Evolutionary conservation across 306 rosid genomes (phyloP), one percentile per base, ranked within the genome.

Genomic region (Lagenaria siceraria): DNA sequence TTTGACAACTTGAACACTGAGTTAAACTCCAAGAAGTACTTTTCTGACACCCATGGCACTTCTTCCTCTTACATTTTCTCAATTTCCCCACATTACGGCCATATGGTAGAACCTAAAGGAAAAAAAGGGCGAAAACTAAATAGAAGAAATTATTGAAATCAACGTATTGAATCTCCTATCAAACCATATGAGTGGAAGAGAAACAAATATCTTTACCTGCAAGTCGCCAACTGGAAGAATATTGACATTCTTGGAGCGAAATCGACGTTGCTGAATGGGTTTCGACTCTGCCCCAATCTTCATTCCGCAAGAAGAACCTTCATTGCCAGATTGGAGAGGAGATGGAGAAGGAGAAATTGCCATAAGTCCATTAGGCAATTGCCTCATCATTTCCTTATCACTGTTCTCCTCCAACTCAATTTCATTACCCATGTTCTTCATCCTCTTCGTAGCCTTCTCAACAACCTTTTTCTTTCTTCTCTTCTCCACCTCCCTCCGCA

Each of bases 161-260:
- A 46, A 48, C 38, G 51, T 29, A 80, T 52, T 17, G 62, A 52
- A 73, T 31, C 29, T 13, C 61, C 62, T 52, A 73, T 73, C 43
- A 11, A 83, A 18, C 62, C 3, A 4, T 68, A 60, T 18, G 8
- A 18, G 18, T 66, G 11, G 22, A 27, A 62, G 42, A 51, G 11
- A 64, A 74, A 18, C 74, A 52, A 55, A 33, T 8, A 6, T 55
- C 29, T 53, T 55, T 78, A 88, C 97, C 95, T 89, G 89, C 83
- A 89, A 86, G 36, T 86, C 83, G 27, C 85, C 93, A 83, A 43
- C 69, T 36, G 90, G 84, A 70, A 78, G 80, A 71, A 91, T 83
- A 74, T 95, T 95, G 63, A 82, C 89, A 87, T 96, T 96, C 90
- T 92, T 96, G 52, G 99, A 96, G 83, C 99, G 87, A 80, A 92